Conservation (phyloP, 2,329 filamentous ascomycete genomes). For the Ustulina deusta region DNA sequence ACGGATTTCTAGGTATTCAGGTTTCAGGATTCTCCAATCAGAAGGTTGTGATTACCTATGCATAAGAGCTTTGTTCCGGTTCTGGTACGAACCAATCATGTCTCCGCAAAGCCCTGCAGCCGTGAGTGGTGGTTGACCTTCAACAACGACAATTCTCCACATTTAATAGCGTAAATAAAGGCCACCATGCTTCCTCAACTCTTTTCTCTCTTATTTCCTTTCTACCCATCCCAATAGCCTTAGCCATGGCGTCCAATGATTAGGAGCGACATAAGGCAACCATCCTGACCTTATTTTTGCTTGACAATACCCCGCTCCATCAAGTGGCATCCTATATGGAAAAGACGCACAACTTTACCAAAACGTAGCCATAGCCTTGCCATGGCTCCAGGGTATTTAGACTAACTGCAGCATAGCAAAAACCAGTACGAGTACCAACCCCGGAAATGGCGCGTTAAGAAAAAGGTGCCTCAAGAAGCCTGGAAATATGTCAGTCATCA, state of each 20-base stretch:
- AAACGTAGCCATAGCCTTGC: constrained; percentile 8
- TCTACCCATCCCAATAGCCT: background rate
- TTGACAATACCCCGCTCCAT: constrained; percentile 13
- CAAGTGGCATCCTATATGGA: constrained; percentile 21
- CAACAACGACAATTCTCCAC: no score
- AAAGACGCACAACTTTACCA: constrained; percentile 15
- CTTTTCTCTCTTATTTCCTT: background rate
- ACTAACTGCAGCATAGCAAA: background rate
- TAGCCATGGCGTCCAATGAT: constrained; percentile 21
- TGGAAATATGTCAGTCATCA: constrained; percentile 18
- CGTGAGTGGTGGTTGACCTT: no score
- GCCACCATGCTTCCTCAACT: no score
- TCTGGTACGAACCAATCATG: no score
- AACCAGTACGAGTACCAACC: constrained; percentile 26
- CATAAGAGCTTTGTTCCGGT: no score
- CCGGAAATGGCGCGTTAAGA: constrained; percentile 31
- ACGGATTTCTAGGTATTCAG: no score
- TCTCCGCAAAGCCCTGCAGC: no score
- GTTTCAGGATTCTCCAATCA: no score
- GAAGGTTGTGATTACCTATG: no score
- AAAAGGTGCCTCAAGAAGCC: constrained; percentile 1
- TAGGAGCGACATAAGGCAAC: constrained; percentile 25
- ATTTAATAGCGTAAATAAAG: no score
- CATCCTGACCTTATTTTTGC: constrained; percentile 15
- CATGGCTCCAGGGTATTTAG: background rate